Evolutionary conservation across 2,329 filamentous ascomycete genomes (phyloP), one percentile per base, ranked within the genome.

Genomic region (Neonectria neomacrospora): DNA sequence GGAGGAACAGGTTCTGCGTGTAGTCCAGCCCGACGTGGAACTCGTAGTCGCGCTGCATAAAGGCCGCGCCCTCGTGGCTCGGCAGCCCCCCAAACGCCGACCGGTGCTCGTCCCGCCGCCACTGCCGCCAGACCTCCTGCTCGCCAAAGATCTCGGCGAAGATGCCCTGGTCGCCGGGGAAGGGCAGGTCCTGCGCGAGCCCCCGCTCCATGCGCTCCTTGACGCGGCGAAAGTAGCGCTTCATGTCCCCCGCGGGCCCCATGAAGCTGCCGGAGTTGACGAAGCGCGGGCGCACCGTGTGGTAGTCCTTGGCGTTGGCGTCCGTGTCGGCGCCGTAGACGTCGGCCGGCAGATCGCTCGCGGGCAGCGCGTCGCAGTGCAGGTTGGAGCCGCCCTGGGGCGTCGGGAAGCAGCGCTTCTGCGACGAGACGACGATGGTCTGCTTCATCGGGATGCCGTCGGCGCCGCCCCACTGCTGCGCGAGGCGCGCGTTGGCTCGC

Each of bases 51-150:
- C 61, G 34, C n/a, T 65, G 44, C 44, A 64, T 54, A 22, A 63
- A 22, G 7, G 39, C 34, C 5, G 48, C 53, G 9, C 51, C 48
- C 12, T 61, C 52, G 16, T 23, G 26, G n/a, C 18, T 39, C 2
- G 34, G 42, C 18, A 47, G 28, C 9, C n/a, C 39, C 3, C n/a
- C 30, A 14, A 42, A 23, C 4, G 32, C 9, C 4, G 42, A 23
- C 20, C 12, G 7, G 12, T 45, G 42, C 12, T 47, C 26, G 8
- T 52, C 51, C 18, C 65, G 53, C 41, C 53, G 64, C 64, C 64
- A 64, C 81, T 80, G 74, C 83, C 72, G 73, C 70, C 69, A 73
- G 5, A 71, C 58, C 42, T 72, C 71, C 47, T 73, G 71, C 57
- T 72, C 68, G 20, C 71, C 67, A 2, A 73, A 63, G 3, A 73